A percentile compares a stretch with the other conserved stretches of the same genome.
Evolutionary conservation across 495 filamentous ascomycete species (phyloP).

Genomic region (Aspergillus kassunensis): DNA sequence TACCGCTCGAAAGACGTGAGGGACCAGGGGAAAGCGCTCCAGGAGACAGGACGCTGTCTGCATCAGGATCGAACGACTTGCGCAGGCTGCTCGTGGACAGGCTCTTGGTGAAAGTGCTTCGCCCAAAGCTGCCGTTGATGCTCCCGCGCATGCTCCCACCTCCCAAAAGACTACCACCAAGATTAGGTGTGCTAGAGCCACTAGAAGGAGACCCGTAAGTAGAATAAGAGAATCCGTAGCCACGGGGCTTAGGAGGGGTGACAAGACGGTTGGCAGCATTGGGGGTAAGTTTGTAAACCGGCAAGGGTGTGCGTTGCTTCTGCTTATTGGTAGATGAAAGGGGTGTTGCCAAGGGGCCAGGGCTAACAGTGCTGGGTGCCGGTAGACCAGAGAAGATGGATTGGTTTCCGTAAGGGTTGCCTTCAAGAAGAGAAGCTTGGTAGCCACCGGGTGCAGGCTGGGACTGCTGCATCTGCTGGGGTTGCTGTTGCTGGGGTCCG

Average conservation of each 20-base stretch:
- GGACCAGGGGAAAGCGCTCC: conserved; percentile 76
- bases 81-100: conserved; percentile 65
- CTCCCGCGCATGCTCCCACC: conserved; percentile 45
- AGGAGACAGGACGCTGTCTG: conserved; percentile 80
- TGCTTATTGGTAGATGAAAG: conserved; percentile 67
- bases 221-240: conserved; percentile 86
- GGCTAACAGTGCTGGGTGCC: conserved; percentile 57
- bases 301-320: conserved; percentile 71
- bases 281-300: conserved; percentile 85
- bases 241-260: conserved; percentile 73
- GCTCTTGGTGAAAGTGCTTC: conserved; percentile 57
- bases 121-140: conserved; percentile 55
- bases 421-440: conserved; percentile 70
- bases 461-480: conserved; percentile 43
- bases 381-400: conserved; percentile 72
- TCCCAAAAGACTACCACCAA: conserved; percentile 62
- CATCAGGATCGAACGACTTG: conserved; percentile 56
- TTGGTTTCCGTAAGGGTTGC: conserved; percentile 75
- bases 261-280: conserved; percentile 69
- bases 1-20: conserved; percentile 59
- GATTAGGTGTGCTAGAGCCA: conserved; percentile 64
- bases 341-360: conserved; percentile 83
- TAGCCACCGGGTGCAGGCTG: conserved; percentile 58
- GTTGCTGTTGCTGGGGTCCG: conserved; percentile 44
- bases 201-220: conserved; percentile 79